Conservation (phyloP, 2,329 filamentous ascomycete species). For the Colletotrichum viniferum region DNA sequence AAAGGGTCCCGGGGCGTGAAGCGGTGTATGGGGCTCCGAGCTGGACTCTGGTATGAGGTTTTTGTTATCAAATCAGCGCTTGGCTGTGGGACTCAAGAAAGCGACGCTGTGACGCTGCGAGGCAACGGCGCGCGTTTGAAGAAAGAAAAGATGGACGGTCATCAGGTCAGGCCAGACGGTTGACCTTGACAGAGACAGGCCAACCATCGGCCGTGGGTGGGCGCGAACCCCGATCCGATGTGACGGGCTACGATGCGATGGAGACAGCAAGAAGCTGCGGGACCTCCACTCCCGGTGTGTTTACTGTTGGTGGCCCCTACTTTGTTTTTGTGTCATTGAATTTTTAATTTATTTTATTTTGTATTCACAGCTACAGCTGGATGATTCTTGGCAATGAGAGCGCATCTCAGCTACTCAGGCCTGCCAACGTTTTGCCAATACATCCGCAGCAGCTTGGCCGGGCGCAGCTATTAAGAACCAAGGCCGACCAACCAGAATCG, state of each 20-base stretch:
- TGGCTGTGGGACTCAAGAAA: not conserved
- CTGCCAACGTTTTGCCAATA: conserved; percentile 13
- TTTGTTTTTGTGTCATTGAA: not conserved
- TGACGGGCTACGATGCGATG: not conserved
- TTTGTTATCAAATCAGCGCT: not conserved
- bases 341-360: not conserved
- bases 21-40: not conserved
- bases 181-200: not conserved
- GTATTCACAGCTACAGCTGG: no score
- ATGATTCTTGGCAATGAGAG: not conserved
- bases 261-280: not conserved
- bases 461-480: not conserved
- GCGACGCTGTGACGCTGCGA: not conserved
- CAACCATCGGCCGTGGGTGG: not conserved
- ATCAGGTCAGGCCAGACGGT: not conserved
- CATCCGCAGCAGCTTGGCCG: conserved; percentile 16
- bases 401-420: not conserved
- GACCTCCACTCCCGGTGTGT: not conserved
- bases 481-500: not conserved
- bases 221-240: conserved; percentile 10
- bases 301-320: not conserved
- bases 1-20: not conserved
- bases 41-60: not conserved
- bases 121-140: not conserved
- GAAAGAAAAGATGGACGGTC: not conserved